A percentile compares a stretch with the other conserved stretches of the same genome.
phyloP scores from a whole-genome alignment of 495 filamentous ascomycete species.

The Penicillium paxilli region DNA sequence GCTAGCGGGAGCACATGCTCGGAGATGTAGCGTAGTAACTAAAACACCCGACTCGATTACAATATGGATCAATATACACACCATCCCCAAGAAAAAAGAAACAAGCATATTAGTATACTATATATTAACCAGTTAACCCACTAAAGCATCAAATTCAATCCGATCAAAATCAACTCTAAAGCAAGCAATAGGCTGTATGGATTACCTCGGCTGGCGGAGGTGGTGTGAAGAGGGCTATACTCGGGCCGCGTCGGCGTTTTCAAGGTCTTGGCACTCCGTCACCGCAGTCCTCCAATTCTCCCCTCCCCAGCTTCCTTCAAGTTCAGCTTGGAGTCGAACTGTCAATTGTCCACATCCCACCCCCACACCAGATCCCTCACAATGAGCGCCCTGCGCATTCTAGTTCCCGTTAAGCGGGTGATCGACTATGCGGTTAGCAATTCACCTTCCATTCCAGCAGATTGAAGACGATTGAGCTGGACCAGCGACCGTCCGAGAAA shows the following conservation, averaged over 20 bases:
- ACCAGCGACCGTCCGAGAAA: conserved; percentile 12
- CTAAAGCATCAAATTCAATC: no score
- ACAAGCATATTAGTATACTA: neutral
- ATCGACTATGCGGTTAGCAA: conserved; percentile 94
- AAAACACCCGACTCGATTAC: no score
- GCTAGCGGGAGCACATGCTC: no score
- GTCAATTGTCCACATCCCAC: conserved; percentile 5
- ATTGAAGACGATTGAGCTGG: neutral
- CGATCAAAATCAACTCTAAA: neutral
- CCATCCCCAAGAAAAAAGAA: no score
- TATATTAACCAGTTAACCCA: no score
- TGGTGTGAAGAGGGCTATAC: conserved; percentile 22
- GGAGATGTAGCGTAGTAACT: neutral
- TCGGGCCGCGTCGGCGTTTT: conserved; percentile 44
- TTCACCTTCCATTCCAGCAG: conserved; percentile 1
- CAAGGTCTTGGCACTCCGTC: conserved; percentile 34
- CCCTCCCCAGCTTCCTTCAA: conserved; percentile 7
- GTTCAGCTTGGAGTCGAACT: no score
- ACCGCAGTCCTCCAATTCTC: conserved; percentile 26
- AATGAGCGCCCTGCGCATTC: conserved; percentile 81
- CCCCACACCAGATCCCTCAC: conserved; percentile 16
- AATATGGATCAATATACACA: no score
- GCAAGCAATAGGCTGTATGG: conserved; percentile 16
- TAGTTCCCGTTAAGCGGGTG: conserved; percentile 95
- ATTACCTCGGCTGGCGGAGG: conserved; percentile 42